Evolutionary conservation across 2,329 filamentous ascomycete species (phyloP), one percentile per base, ranked within the genome.

Genomic region (Beauveria australis): DNA sequence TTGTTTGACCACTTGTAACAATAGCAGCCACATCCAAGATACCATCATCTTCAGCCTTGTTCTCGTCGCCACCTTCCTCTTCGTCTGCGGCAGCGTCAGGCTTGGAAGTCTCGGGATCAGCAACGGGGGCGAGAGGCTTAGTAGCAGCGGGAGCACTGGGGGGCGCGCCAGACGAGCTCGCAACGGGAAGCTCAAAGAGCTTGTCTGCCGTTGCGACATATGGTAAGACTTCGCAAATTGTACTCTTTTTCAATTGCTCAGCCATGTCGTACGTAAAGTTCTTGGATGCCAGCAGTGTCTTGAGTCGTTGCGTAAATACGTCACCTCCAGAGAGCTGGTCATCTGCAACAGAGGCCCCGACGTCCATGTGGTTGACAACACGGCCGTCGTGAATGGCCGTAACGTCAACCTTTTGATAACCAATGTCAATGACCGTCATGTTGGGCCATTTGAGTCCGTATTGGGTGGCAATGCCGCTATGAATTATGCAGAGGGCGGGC

Each of bases 391-490:
- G 87, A 54, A 99, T 86, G 61, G 92, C 93, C 1, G 92, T 96
- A 22, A 99, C 84, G 68, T 99, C 92, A 26, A 93, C 91, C 77
- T 97, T 97, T 68, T 91, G 86, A 71, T 87, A 91, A 12, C 94
- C 94, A 62, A 99, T 89, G 72, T 99, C 94, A 26, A 99, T 81
- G 22, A 99, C 84, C 0, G 91, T 94, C 68, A 94, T 88, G 67
- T 85, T 91, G 37, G 87, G 81, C 78, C 80, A 82, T 71, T 84
- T 85, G 33, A 92, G 82, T 12, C 91, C 92, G 70, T 95, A 97
- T 61, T 94, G 88, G 1, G 91, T 89, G 28, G 94, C 92, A 52
- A 95, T 77, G 3, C 91, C 92, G 67, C 91, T 89, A 74, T 97
- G 90, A 78, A 99, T 88, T 64, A 97, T 81, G 67, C 89, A 92